A percentile compares a stretch with the other conserved stretches of the same genome.
These are phyloP conservation scores for Penicillium malachiteum DNA, from an alignment of 495 filamentous ascomycete genomes.

Conservation along the genomic window DNA sequence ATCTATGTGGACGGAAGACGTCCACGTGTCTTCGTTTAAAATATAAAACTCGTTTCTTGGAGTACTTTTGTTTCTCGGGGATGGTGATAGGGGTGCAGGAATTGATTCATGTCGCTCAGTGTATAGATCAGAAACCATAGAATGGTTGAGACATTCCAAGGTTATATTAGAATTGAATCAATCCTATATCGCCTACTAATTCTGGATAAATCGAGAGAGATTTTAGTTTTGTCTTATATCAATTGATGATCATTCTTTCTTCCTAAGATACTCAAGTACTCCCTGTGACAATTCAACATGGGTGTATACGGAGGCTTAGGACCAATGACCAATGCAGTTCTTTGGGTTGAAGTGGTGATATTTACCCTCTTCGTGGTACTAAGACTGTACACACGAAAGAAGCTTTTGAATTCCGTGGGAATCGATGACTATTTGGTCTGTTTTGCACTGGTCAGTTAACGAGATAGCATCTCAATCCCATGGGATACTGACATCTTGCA, in stretches of 20 bases:
- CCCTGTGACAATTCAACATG: constrained; percentile 13
- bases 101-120: not conserved
- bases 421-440: constrained; percentile 23
- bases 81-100: not conserved
- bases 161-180: too few relatives aligned
- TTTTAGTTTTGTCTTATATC: too few relatives aligned
- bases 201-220: too few relatives aligned
- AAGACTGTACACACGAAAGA: constrained; percentile 25
- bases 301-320: constrained; percentile 25
- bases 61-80: not conserved
- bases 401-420: constrained; percentile 22
- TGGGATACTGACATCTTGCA: constrained; percentile 5
- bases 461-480: not conserved
- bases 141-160: too few relatives aligned
- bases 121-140: not conserved
- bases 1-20: not conserved
- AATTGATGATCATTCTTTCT: not conserved
- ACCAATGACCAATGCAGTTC: constrained; percentile 28
- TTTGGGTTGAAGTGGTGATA: constrained; percentile 22
- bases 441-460: constrained; percentile 17
- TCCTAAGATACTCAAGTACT: not conserved
- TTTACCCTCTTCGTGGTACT: constrained; percentile 21
- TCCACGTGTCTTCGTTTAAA: too few relatives aligned
- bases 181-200: too few relatives aligned
- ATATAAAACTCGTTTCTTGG: too few relatives aligned